Evolutionary conservation across 768 basidiomycete species (phyloP), one percentile per base, ranked within the genome.

Genomic region (Rhizopogon roseolus): DNA sequence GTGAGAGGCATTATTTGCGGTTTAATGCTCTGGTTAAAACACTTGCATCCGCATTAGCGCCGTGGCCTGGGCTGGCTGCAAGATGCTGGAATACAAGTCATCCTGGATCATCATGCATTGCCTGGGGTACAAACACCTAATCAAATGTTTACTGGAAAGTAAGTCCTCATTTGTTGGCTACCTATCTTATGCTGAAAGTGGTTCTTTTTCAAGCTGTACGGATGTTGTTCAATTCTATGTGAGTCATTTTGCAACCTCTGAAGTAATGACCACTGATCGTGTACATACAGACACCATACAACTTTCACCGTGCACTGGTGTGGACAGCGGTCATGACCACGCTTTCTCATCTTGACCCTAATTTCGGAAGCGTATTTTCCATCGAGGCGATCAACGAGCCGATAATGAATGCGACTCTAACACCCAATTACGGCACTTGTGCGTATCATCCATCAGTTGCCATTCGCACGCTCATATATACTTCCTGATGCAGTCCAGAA

Each of bases 291-390:
- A 90, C 85, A 2, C 71, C 73, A 4, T 72, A 79, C 50, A 92
- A 92, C 64, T 92, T 88, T 57, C 79, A 82, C 54, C 84, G 90
- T 6, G 90, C 90, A 7, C 71, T 92, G 43, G 70, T 85, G n/a
- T 92, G 90, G 90, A 82, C 88, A 0, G 83, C 82, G 11, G 85
- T 91, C 17, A 90, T 91, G 84, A 85, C 90, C 1, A 68, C 78
- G 9, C 71, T 92, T 4, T 71, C 86, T 1, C 90, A 92, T 59
- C 68, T 86, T 34, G 84, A 90, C 62, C 76, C 88, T 5, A 70
- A 73, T 39, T 92, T 92, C 61, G 69, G 60, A 16, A 80, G 73
- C 32, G 88, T 86, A 16, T 83, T 85, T 41, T 73, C 85, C 1
- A 85, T 92, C 29, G 79, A 92, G 59, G 90, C 90, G 1, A 74